Evolutionary conservation across 805 yeast species (phyloP).

Genomic region (Grigorovia jiainica): DNA sequence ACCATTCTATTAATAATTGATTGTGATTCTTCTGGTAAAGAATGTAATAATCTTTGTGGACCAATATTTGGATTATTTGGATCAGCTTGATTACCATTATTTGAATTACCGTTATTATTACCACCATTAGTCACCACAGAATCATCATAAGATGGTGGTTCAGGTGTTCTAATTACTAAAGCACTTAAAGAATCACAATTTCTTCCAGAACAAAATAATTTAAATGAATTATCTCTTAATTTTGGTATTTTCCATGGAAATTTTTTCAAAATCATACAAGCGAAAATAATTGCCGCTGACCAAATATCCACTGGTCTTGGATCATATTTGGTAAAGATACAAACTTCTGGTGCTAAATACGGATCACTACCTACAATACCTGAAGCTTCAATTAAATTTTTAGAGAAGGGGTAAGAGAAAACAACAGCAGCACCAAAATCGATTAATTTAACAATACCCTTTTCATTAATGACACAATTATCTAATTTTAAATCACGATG

Average conservation of each 20-base stretch:
- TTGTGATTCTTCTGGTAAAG: slow-evolving; percentile 62
- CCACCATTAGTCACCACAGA: neutral
- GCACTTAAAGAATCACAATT: slow-evolving; percentile 60
- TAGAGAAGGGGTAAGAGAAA: slow-evolving; percentile 77
- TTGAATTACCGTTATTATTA: slow-evolving; percentile 2
- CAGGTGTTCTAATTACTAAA: slow-evolving; percentile 45
- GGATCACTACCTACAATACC: slow-evolving; percentile 89
- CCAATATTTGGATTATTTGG: slow-evolving; percentile 64
- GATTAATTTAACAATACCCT: slow-evolving; percentile 81
- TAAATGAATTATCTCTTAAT: slow-evolving; percentile 70
- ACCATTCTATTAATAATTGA: slow-evolving; percentile 67
- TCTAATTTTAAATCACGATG: slow-evolving; percentile 89
- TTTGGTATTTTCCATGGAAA: slow-evolving; percentile 95
- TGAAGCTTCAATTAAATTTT: slow-evolving; percentile 60
- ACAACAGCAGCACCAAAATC: slow-evolving; percentile 94
- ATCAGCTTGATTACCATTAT: slow-evolving; percentile 23
- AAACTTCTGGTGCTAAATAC: slow-evolving; percentile 84
- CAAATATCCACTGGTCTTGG: slow-evolving; percentile 92
- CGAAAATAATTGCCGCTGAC: slow-evolving; percentile 85
- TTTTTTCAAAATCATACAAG: slow-evolving; percentile 85
- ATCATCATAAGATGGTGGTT: slow-evolving; percentile 32
- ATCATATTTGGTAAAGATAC: slow-evolving; percentile 72
- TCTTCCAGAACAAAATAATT: slow-evolving; percentile 66
- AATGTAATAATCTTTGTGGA: slow-evolving; percentile 59
- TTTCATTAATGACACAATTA: slow-evolving; percentile 75